Conservation (phyloP, 768 basidiomycete genomes). For the Baorangia bicolor region DNA sequence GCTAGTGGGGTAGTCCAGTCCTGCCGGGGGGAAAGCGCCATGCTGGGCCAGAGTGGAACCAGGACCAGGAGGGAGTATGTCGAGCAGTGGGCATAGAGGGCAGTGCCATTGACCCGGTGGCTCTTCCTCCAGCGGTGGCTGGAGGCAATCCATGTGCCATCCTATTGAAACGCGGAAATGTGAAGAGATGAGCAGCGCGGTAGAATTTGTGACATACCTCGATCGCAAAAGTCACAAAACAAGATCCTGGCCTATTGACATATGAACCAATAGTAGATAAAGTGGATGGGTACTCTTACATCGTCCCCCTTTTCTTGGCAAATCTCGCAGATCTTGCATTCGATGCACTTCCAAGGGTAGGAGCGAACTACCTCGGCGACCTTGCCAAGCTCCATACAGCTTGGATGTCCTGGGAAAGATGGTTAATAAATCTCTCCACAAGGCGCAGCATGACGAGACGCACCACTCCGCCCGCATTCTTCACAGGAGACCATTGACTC, state of each 20-base stretch:
- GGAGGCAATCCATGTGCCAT: constrained; percentile 82
- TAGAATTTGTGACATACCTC: constrained; percentile 49
- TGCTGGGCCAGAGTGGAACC: constrained; percentile 23
- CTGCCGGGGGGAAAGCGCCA: constrained; percentile 44
- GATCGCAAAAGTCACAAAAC: constrained; percentile 93
- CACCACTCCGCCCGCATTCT: constrained; percentile 83
- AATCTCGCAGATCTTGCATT: constrained; percentile 91
- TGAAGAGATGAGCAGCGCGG: constrained; percentile 3
- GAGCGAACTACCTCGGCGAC: constrained; percentile 60
- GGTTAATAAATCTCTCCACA: neutral
- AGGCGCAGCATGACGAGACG: constrained; percentile 20
- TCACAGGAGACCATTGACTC: constrained; percentile 79
- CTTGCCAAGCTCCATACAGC: constrained; percentile 67
- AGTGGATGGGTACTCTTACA: constrained; percentile 48
- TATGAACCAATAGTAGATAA: constrained; percentile 20
- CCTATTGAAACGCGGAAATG: constrained; percentile 40
- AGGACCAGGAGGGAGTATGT: constrained; percentile 8
- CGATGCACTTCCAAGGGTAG: constrained; percentile 86
- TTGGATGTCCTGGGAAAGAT: constrained; percentile 67
- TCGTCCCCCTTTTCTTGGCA: constrained; percentile 86
- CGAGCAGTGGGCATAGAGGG: constrained; percentile 52
- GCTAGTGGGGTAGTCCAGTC: constrained; percentile 14
- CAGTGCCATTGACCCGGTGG: constrained; percentile 83
- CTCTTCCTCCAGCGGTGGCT: constrained; percentile 64
- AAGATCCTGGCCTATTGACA: constrained; percentile 65